Conservation (phyloP, 2,329 filamentous ascomycete genomes). For the Neofusicoccum sp. region DNA sequence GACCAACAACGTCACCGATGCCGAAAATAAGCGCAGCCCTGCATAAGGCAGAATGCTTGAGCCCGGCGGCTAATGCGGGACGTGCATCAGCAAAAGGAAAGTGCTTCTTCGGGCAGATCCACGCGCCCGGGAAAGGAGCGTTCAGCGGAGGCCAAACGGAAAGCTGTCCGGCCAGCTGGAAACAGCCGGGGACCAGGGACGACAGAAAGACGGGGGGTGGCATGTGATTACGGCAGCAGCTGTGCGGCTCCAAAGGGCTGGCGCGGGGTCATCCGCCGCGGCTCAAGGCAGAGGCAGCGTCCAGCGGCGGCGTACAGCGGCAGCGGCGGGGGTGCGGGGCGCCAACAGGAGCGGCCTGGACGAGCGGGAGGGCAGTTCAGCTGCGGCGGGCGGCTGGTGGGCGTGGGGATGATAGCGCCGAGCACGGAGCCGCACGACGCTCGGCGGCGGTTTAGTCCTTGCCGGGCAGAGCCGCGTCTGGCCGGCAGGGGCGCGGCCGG, state of each 20-base stretch:
- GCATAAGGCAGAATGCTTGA: slow-evolving; percentile 1
- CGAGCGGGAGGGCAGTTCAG: background rate
- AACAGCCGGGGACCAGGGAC: background rate
- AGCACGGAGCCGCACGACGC: slow-evolving; percentile 7
- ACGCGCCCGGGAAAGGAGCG: background rate
- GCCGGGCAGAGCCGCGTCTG: background rate
- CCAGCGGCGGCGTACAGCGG: background rate
- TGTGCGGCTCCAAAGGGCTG: background rate
- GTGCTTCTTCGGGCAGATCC: background rate
- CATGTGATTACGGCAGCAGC: background rate
- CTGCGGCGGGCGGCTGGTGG: background rate
- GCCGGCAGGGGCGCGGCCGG: background rate
- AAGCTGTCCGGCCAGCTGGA: background rate
- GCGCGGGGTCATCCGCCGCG: background rate
- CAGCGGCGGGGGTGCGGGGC: background rate
- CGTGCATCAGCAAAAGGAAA: background rate
- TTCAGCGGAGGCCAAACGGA: background rate
- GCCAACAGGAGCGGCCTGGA: background rate
- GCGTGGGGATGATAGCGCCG: slow-evolving; percentile 12
- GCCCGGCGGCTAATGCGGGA: background rate
- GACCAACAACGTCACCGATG: background rate
- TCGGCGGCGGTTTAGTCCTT: background rate
- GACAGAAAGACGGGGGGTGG: background rate
- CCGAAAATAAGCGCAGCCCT: background rate
- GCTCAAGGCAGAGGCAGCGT: background rate